Base-by-base conservation (phyloP, 192 early-diverging fungal genomes). In the Phlyctochytrium arcticum region DNA sequence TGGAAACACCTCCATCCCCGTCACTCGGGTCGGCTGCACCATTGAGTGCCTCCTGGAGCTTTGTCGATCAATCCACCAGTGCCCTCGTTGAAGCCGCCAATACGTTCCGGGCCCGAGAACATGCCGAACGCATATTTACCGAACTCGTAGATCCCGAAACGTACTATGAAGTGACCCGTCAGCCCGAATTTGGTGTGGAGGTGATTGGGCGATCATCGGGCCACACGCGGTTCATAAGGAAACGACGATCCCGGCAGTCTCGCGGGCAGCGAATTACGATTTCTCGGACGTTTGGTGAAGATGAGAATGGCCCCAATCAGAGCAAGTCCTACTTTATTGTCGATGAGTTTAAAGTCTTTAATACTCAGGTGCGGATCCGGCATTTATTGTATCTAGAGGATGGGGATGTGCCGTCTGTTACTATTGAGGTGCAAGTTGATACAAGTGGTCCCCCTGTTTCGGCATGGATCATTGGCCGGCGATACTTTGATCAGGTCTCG, bases 61-160 rank as follows among this genome's bases (percentile, higher is more conserved):
- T 66, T 36, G 64, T 66, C 51, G 64, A 66, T 6, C 64, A 66
- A 47, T 66, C 64, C 42, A 64, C 48, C 48, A 44, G 31, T 37
- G 34, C 12, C 36, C 64, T 33, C 32, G 26, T 31, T 17, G 50
- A 53, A 30, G 50, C 50, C 29, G 64, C 64, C 4, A 57, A 46
- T 12, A 30, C 33, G 26, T 31, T 57, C 42, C 53, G 64, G 10
- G 53, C 64, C 23, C 21, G 39, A 37, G 64, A 66, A 24, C 64
- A 66, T 36, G 64, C 64, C 24, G 64, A 66, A 19, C 10, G 21
- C 4, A 19, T 66, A 26, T 66, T 55, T 51, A 24, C 36, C 31
- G 64, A 33, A 9, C 64, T 66, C 5, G 36, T 51, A 1, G 64
- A 66, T 39, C 64, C 64, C 8, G 64, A 56, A 21, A 47, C 64